Evolutionary conservation across 225 moss, liverwort and hornwort genomes (phyloP).

Genomic region (Pseudoscleropodium purum): DNA sequence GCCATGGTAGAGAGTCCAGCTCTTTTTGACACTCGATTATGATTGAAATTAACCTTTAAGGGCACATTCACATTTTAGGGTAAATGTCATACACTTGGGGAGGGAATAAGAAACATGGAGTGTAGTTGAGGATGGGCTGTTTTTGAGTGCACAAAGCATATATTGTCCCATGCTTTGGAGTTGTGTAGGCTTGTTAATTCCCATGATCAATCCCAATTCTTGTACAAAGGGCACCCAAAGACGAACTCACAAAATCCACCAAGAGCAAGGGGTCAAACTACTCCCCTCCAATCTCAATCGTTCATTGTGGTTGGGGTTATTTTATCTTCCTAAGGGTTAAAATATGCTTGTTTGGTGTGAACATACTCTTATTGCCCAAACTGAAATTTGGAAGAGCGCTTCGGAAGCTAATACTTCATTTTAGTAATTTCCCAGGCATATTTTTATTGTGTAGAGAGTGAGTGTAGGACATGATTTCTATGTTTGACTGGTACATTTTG

Average conservation of each 20-base stretch:
- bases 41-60: neutral
- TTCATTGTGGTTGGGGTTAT: too few relatives aligned
- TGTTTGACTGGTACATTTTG: neutral
- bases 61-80: too few relatives aligned
- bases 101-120: neutral
- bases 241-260: neutral
- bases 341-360: neutral
- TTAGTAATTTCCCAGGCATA: neutral
- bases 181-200: neutral
- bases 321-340: neutral
- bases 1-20: constrained; percentile 37
- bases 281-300: neutral
- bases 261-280: neutral
- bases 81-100: neutral
- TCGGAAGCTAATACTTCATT: neutral
- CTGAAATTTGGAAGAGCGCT: neutral
- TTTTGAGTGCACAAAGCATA: neutral
- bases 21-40: neutral
- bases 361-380: neutral
- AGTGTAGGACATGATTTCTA: neutral
- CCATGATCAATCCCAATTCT: neutral
- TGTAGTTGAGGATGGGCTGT: neutral
- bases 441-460: neutral
- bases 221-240: too few relatives aligned
- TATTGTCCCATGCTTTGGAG: neutral